These are phyloP conservation scores for Leccinum variicolor DNA, from an alignment of 768 basidiomycete species.

Conservation along the genomic window DNA sequence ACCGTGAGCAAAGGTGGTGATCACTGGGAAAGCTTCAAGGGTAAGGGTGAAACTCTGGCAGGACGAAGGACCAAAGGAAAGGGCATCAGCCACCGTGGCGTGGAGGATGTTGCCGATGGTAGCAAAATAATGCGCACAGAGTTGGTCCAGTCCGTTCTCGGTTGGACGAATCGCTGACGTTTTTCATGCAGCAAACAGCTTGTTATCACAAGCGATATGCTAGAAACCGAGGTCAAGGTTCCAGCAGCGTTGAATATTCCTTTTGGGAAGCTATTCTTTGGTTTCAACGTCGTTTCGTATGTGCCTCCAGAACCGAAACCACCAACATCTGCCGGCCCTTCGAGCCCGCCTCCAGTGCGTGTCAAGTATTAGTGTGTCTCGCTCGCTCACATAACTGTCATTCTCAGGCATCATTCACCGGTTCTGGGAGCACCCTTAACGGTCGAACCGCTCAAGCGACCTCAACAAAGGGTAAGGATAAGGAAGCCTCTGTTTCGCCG, in stretches of 20 bases:
- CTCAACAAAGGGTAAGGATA: slow-evolving; percentile 54
- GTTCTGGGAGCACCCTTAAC: slow-evolving; percentile 65
- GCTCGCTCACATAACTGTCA: not conserved
- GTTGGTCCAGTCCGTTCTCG: slow-evolving; percentile 46
- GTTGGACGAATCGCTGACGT: slow-evolving; percentile 6
- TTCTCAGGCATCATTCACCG: slow-evolving; percentile 50
- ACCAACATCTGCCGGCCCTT: slow-evolving; percentile 27
- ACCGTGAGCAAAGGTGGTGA: slow-evolving; percentile 74
- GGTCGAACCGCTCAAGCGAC: slow-evolving; percentile 41
- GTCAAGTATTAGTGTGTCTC: not conserved
- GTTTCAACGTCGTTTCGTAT: slow-evolving; percentile 79
- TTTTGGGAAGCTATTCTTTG: slow-evolving; percentile 95
- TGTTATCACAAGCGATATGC: slow-evolving; percentile 76
- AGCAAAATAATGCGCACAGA: slow-evolving; percentile 91
- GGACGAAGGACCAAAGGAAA: slow-evolving; percentile 96
- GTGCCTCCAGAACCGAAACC: slow-evolving; percentile 42
- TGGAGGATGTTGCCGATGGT: slow-evolving; percentile 70
- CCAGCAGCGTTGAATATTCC: slow-evolving; percentile 90
- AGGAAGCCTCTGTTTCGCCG: slow-evolving; percentile 34
- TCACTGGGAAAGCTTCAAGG: slow-evolving; percentile 95
- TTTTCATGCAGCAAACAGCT: slow-evolving; percentile 60
- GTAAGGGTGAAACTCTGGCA: slow-evolving; percentile 85
- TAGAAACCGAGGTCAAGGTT: slow-evolving; percentile 73
- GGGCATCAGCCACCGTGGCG: slow-evolving; percentile 80
- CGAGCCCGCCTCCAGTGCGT: slow-evolving; percentile 31